Evolutionary conservation across 1,284 basidiomycete species (phyloP), one percentile per base, ranked within the genome.

Genomic region (Austropuccinia psidii): DNA sequence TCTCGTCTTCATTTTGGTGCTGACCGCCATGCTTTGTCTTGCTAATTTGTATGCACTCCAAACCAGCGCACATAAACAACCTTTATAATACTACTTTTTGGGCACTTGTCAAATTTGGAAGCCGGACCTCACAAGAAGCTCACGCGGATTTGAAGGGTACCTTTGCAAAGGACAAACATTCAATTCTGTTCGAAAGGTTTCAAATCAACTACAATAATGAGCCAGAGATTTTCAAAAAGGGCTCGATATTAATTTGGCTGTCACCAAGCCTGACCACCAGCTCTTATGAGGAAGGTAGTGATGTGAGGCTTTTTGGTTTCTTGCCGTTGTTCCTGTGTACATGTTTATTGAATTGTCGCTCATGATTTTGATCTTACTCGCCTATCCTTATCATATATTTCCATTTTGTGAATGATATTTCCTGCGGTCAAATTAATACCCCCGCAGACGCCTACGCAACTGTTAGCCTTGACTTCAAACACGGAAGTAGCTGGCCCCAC

Each of bases 21-120:
- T 52, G 15, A 21, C 27, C n/a, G 4, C 15, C 50, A 27, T 0
- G 17, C 21, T 24, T 29, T 49, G n/a, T 47, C 60, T 9, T 27
- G 4, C 1, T 0, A 39, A 9, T 17, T 47, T 45, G 5, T 75
- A 72, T 74, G n/a, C n/a, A 73, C 39, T 75, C 41, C 75, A 75
- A 35, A 17, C 6, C 78, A 96, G 93, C 96, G 0, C 96, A 98
- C 80, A 91, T 98, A 81, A 98, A 98, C 81, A 98, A 98, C 79
- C 83, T 98, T 27, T 95, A 98, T 83, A 98, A 98, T 79, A 98
- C 96, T 0, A 84, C 84, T 0, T 98, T 98, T 80, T 98, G 95
- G 96, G 90, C 93, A 0, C 84, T 98, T 9, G 87, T 98, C 0
- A 87, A 90, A 50, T 84, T 89, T 77, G 90, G 88, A 8, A 89